Conservation (phyloP, 176 grass and related monocot species). For the Avena sativa region DNA sequence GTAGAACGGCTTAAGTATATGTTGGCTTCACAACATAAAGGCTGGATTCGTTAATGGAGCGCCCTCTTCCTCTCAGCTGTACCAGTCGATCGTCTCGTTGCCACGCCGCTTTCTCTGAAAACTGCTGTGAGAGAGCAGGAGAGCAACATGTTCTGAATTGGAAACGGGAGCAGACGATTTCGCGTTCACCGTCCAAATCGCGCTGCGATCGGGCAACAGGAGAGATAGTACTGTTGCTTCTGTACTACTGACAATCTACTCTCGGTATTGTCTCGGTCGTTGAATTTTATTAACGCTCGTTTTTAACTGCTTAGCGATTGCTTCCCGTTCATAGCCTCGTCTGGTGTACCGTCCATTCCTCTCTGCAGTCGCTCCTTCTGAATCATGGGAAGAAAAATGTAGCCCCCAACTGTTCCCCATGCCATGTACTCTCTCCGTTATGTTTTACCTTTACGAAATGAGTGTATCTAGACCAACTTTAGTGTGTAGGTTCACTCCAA, state of each 20-base stretch:
- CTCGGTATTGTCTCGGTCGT: neutral
- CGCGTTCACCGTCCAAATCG: neutral
- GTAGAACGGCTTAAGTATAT: neutral
- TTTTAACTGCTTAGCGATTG: neutral
- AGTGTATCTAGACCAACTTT: no score
- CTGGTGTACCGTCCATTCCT: no score
- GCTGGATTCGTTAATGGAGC: neutral
- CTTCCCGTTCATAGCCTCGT: no score
- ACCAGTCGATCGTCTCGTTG: neutral
- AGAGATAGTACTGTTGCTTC: neutral
- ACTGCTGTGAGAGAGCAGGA: neutral
- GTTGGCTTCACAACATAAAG: neutral
- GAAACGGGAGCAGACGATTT: neutral
- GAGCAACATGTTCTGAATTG: neutral
- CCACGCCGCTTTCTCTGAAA: neutral
- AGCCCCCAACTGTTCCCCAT: no score
- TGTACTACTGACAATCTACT: neutral
- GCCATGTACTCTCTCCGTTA: no score
- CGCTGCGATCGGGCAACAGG: neutral
- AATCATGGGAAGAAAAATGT: no score
- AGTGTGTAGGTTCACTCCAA: no score
- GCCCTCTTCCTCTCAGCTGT: neutral
- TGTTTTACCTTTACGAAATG: no score
- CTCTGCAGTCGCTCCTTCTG: no score
- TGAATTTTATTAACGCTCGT: neutral